Evolutionary conservation across 352 stramenopile genomes (phyloP).

Genomic region (Phytophthora cryptogea): DNA sequence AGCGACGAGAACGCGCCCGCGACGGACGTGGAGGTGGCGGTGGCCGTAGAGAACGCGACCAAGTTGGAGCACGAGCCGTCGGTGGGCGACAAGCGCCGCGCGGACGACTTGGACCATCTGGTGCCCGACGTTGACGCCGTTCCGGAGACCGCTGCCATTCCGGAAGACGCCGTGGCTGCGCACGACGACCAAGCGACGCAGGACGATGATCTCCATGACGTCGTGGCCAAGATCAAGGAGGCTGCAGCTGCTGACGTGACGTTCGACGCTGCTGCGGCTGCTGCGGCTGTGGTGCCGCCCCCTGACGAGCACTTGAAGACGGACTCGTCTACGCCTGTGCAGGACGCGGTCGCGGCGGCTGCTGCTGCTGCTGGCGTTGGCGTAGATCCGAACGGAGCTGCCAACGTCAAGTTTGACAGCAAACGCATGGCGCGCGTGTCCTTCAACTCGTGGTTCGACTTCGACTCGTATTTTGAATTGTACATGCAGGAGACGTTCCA

Average conservation of each 20-base stretch:
- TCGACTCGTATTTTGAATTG: conserved; percentile 86
- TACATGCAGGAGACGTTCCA: conserved; percentile 91
- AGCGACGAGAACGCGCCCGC: conserved; percentile 24
- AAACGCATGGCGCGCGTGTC: conserved; percentile 85
- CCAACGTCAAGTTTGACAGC: conserved; percentile 65
- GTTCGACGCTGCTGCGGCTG: conserved; percentile 36
- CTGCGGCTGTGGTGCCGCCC: conserved; percentile 22
- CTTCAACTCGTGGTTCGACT: conserved; percentile 89
- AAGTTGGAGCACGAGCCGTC: conserved; percentile 22
- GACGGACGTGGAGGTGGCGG: conserved; percentile 12
- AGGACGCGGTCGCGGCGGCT: conserved; percentile 26
- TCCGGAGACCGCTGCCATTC: background rate
- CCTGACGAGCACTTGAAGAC: conserved; percentile 25
- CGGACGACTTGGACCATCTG: conserved; percentile 24
- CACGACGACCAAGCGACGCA: conserved; percentile 54
- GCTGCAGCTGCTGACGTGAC: conserved; percentile 36
- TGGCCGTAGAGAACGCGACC: conserved; percentile 24
- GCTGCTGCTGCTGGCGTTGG: conserved; percentile 23
- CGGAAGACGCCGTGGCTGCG: conserved; percentile 11
- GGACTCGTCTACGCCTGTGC: conserved; percentile 28
- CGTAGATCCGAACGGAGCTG: conserved; percentile 17
- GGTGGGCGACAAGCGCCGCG: conserved; percentile 44
- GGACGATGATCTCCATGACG: conserved; percentile 60
- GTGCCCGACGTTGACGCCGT: conserved; percentile 35
- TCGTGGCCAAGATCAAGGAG: conserved; percentile 77